Percentiles rank a stretch among this genome's conserved stretches.
Conservation (phyloP, 2,329 filamentous ascomycete species). For the Bipolaris oryzae region DNA sequence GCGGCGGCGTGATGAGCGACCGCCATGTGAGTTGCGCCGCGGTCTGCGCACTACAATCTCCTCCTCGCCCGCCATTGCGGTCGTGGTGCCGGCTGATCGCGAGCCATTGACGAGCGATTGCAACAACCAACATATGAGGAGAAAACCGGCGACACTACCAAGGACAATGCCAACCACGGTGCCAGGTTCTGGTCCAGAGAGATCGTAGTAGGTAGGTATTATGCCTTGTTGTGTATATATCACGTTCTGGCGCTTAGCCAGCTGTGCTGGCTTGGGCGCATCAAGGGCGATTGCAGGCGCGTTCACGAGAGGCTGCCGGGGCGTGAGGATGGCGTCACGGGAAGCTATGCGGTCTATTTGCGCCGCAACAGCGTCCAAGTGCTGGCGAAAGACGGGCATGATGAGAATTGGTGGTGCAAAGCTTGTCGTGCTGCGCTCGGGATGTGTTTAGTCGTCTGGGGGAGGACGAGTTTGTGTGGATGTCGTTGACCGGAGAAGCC, state of each 20-base stretch:
- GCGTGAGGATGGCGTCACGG: conserved; percentile 22
- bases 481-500: conserved; percentile 26
- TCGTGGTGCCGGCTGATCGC: conserved; percentile 36
- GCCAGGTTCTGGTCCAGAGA: conserved; percentile 60
- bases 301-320: conserved; percentile 28
- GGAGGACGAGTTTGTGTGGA: conserved; percentile 22
- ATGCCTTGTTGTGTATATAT: conserved; percentile 43
- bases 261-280: conserved; percentile 17
- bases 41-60: conserved; percentile 60
- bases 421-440: conserved; percentile 5
- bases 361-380: conserved; percentile 26
- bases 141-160: conserved; percentile 60
- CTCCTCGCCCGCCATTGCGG: conserved; percentile 57
- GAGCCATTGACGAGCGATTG: conserved; percentile 49
- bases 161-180: conserved; percentile 66
- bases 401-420: conserved; percentile 12
- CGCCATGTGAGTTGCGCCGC: conserved; percentile 38
- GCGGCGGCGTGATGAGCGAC: conserved; percentile 40
- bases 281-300: conserved; percentile 18
- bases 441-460: conserved; percentile 23
- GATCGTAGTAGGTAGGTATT: conserved; percentile 67
- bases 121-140: conserved; percentile 60
- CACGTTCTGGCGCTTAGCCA: conserved; percentile 30
- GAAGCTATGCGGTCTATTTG: conserved; percentile 33
- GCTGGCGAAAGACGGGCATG: conserved; percentile 39